Evolutionary conservation across 2,329 filamentous ascomycete genomes (phyloP), one percentile per base, ranked within the genome.

Genomic region (Spiromastix sp.): DNA sequence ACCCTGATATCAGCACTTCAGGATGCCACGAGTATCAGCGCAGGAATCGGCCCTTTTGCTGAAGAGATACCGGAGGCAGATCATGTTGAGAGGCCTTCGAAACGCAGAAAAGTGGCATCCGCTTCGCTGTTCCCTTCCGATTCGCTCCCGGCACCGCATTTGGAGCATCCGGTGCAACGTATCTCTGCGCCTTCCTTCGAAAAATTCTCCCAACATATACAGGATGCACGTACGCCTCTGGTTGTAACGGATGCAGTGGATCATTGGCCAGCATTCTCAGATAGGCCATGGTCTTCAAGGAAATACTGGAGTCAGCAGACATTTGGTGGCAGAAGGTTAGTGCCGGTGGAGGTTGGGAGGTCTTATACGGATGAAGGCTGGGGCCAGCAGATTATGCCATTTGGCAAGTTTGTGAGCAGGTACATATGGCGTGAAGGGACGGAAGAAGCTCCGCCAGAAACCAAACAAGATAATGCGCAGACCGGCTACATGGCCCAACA

Each of bases 401-500:
- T 96, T 48, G 60, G 64, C 4, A 64, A 79, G 1, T 93, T 95
- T 45, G 62, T 94, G 31, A 46, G 64, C 4, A 56, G 56, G 1
- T 78, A 83, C 51, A 70, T 93, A 40, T 56, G 43, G 52, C 48
- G 48, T 13, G 25, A 29, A 24, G 36, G 9, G 24, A 22, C 10
- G 31, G 32, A 3, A 25, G 36, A 7, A 18, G 24, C 19, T 6
- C 22, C 20, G 22, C 11, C 2, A 5, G 34, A 31, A n/a, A 37
- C 15, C 5, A 35, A 36, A n/a, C 22, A 4, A 7, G 30, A 26
- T 6, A 35, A 49, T 4, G 41, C 33, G 2, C 49, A 59, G 27
- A 76, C 70, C 8, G 85, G 79, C 9, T 98, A 98, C 55, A 74
- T 98, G 29, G 91, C 91, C 6, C 91, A 98, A 53, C 85, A 96